A percentile compares a stretch with the other conserved stretches of the same genome.
These are phyloP conservation scores for Pleurotus tuoliensis DNA, from an alignment of 768 basidiomycete species.

Conservation along the genomic window DNA sequence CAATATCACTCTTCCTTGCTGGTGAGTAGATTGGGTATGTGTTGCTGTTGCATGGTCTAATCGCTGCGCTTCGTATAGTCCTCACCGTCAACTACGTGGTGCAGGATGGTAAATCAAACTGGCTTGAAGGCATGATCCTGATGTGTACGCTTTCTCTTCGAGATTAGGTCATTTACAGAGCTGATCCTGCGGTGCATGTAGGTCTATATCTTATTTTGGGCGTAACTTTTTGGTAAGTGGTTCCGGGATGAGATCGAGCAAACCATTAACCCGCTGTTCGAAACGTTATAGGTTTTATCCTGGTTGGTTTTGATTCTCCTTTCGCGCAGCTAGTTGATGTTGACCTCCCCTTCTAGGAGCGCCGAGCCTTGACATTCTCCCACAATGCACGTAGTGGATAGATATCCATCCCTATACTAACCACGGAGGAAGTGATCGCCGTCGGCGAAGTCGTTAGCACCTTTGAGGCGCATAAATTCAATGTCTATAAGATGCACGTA, in stretches of 20 bases:
- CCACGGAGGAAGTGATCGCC: no score
- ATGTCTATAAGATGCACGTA: neutral
- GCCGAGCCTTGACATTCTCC: neutral
- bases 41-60: neutral
- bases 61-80: conserved; percentile 31
- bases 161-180: no score
- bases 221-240: conserved; percentile 19
- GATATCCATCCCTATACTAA: neutral
- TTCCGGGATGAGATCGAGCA: neutral
- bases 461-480: neutral
- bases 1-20: conserved; percentile 52
- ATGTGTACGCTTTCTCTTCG: conserved; percentile 35
- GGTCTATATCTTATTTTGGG: conserved; percentile 57
- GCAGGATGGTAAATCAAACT: conserved; percentile 86
- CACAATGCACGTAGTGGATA: neutral
- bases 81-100: conserved; percentile 84
- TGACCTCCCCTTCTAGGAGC: neutral
- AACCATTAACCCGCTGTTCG: neutral
- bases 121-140: conserved; percentile 76
- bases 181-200: no score
- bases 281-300: conserved; percentile 28
- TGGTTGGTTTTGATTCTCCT: conserved; percentile 21
- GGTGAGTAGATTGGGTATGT: conserved; percentile 23
- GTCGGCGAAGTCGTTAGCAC: neutral
- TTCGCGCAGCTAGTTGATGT: neutral